Evolutionary conservation across 805 yeast species (phyloP).

Genomic region (Candida sonorensis): DNA sequence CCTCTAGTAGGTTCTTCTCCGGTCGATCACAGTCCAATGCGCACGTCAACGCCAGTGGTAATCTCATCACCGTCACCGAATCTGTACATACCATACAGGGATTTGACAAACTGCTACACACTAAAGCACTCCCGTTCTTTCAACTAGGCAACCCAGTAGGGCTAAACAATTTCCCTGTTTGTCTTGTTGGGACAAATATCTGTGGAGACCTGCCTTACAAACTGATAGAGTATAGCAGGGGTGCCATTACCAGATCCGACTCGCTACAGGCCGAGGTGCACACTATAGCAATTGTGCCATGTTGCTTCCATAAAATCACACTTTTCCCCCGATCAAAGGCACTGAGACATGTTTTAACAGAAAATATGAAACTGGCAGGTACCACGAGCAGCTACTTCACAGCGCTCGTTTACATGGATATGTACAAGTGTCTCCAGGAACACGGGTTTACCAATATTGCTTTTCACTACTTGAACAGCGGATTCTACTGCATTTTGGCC

Average conservation of each 20-base stretch:
- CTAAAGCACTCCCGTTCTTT: conserved; percentile 7
- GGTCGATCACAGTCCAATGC: conserved; percentile 1
- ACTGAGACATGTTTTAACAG: neutral
- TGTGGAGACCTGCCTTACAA: conserved; percentile 23
- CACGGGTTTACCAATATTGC: conserved; percentile 4
- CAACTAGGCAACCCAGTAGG: conserved; percentile 4
- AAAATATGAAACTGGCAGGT: neutral
- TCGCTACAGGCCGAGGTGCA: no score
- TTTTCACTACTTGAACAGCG: conserved; percentile 10
- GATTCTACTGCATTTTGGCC: conserved; percentile 10
- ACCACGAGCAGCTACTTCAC: neutral
- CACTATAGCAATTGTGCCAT: conserved; percentile 11
- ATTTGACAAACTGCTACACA: no score
- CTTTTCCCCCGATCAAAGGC: conserved; percentile 6
- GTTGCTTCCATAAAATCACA: conserved; percentile 13
- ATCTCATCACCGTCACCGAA: no score
- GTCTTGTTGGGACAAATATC: conserved; percentile 16
- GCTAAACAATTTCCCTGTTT: neutral
- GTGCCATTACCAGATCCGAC: no score
- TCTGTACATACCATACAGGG: no score
- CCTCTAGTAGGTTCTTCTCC: conserved; percentile 1
- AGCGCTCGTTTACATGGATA: conserved; percentile 5
- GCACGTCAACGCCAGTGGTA: conserved; percentile 6
- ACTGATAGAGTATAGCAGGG: conserved; percentile 8
- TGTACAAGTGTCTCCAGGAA: conserved; percentile 4